These are phyloP conservation scores for Coelastrella sp. DNA, from an alignment of 139 green algal genomes.

Conservation along the genomic window DNA sequence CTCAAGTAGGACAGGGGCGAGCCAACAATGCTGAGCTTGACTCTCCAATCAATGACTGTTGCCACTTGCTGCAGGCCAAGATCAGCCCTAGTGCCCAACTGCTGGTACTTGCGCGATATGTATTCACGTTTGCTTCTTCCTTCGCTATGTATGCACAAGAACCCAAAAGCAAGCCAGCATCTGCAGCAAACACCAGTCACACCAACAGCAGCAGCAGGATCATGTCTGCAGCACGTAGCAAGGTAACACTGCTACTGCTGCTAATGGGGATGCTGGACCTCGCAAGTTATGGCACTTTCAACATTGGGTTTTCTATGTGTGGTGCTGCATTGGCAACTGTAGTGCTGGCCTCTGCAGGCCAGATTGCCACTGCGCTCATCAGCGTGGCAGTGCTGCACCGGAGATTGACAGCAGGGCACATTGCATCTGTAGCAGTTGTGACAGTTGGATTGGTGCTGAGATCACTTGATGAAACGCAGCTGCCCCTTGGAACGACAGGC, in stretches of 20 bases:
- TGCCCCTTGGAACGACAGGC: not conserved
- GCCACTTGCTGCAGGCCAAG: not conserved
- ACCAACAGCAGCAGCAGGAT: not conserved
- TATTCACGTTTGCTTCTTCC: slow-evolving; percentile 25
- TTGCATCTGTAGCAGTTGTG: slow-evolving; percentile 25
- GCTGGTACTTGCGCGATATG: slow-evolving; percentile 20
- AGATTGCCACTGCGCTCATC: slow-evolving; percentile 17
- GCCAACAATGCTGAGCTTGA: no score
- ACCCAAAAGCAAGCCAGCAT: not conserved
- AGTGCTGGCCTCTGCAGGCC: slow-evolving; percentile 28
- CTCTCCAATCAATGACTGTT: no score
- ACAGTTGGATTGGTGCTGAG: slow-evolving; percentile 36
- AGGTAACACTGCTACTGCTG: not conserved
- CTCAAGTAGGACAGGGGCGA: no score
- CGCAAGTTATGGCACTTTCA: slow-evolving; percentile 10
- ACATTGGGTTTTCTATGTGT: slow-evolving; percentile 25
- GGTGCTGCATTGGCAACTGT: slow-evolving; percentile 21
- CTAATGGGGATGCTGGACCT: slow-evolving; percentile 32
- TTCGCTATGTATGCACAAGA: not conserved
- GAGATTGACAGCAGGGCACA: not conserved
- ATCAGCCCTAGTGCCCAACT: slow-evolving; percentile 26
- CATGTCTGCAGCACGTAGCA: not conserved
- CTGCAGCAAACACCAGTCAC: not conserved
- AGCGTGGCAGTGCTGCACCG: slow-evolving; percentile 1
- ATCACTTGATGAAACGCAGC: not conserved